phyloP scores from a whole-genome alignment of 1,139 yeast species.

The Yamadazyma mexicana region DNA sequence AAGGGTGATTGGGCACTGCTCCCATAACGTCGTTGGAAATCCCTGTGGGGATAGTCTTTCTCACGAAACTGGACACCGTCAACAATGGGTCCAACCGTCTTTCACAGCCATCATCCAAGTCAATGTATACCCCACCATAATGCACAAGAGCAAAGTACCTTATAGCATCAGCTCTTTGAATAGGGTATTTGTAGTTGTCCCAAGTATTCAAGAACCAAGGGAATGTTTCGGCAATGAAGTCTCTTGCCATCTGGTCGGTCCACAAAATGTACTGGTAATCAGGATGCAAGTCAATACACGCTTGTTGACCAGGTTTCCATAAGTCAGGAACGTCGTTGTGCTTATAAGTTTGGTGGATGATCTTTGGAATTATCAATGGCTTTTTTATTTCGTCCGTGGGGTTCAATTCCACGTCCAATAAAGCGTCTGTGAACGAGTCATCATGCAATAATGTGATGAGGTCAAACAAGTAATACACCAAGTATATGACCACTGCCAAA shows the following conservation, averaged over 20 bases:
- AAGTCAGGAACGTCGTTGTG: constrained; percentile 72
- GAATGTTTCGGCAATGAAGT: constrained; percentile 73
- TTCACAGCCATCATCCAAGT: constrained; percentile 85
- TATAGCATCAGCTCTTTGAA: constrained; percentile 91
- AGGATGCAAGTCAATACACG: constrained; percentile 76
- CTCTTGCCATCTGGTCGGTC: constrained; percentile 85
- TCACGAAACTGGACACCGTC: constrained; percentile 78
- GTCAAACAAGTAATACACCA: constrained; percentile 68
- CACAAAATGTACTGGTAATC: constrained; percentile 85
- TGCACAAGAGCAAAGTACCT: constrained; percentile 80
- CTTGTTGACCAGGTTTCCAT: constrained; percentile 78
- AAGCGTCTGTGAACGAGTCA: constrained; percentile 64
- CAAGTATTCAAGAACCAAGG: constrained; percentile 85
- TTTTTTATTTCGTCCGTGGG: constrained; percentile 43
- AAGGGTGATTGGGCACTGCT: constrained; percentile 81
- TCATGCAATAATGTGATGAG: constrained; percentile 74
- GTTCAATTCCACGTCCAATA: constrained; percentile 57
- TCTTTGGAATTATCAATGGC: constrained; percentile 73
- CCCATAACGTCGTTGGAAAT: constrained; percentile 95
- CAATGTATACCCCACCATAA: constrained; percentile 90
- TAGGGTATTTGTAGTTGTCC: constrained; percentile 76
- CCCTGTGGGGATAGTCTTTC: constrained; percentile 89
- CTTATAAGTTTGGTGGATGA: constrained; percentile 92
- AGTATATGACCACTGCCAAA: constrained; percentile 50
- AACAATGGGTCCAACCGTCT: constrained; percentile 76